A percentile compares a stretch with the other conserved stretches of the same genome.
phyloP scores from a whole-genome alignment of 139 green algal genomes.

The Gonium pectorale region DNA sequence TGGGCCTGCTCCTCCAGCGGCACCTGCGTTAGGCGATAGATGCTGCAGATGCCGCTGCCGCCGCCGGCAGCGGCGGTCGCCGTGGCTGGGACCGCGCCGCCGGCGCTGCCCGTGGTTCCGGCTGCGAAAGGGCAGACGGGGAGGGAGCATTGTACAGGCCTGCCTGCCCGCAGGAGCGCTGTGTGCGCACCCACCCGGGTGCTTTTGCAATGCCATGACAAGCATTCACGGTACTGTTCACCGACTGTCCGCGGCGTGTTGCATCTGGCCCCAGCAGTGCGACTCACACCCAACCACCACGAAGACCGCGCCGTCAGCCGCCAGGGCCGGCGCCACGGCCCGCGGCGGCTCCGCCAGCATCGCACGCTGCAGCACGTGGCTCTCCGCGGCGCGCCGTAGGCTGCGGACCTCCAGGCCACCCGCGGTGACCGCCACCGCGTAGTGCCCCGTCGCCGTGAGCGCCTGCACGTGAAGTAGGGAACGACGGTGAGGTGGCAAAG shows the following conservation, averaged over 20 bases:
- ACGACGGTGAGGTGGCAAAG: too few species aligned
- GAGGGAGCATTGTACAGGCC: too few species aligned
- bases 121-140: too few species aligned
- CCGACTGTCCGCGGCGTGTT: too few species aligned
- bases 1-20: slow-evolving; percentile 68
- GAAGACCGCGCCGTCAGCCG: slow-evolving; percentile 38
- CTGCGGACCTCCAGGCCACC: slow-evolving; percentile 62
- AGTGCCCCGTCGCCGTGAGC: slow-evolving; percentile 58
- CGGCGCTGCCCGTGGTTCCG: neutral
- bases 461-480: neutral
- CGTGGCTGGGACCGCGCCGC: neutral
- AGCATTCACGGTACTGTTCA: too few species aligned
- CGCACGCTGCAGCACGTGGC: slow-evolving; percentile 59
- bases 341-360: slow-evolving; percentile 29
- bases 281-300: too few species aligned
- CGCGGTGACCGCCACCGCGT: slow-evolving; percentile 69
- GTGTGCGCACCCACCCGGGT: too few species aligned
- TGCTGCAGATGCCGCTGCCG: slow-evolving; percentile 13
- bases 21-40: slow-evolving; percentile 64
- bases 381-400: slow-evolving; percentile 42
- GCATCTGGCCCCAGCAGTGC: too few species aligned
- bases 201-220: too few species aligned
- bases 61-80: neutral
- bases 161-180: neutral
- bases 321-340: slow-evolving; percentile 23